Base-by-base conservation (phyloP, 352 stramenopile species). In the Blastocystis sp. region DNA sequence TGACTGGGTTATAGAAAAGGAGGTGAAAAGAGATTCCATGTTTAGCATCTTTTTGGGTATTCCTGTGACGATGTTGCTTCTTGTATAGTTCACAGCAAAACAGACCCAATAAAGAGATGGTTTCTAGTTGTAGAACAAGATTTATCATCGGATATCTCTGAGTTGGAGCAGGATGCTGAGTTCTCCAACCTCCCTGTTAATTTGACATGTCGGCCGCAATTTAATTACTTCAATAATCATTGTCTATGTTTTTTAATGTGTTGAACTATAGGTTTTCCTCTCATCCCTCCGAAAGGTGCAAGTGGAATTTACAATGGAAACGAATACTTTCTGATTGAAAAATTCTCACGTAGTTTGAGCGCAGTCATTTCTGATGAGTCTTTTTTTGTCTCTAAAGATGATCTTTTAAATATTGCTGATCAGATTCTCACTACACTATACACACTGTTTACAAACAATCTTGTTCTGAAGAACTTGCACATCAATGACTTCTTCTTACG, bases 151-250 rank as follows among this genome's bases (percentile, higher is more conserved):
- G 37, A 66, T 63, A 11, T 56, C 5, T 41, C 41, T 26, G 70
- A 80, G 15, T 45, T 37, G 23, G 47, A 84, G 5, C 7, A 15
- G 18, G 20, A n/a, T 68, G 37, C 26, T 37, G 73, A 84, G 64
- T 56, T 34, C 3, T 39, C n/a, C 15, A 20, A 53, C 9, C 53
- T 66, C 29, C 73, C 73, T 68, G 73, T 84, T 2, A 64, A 66
- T 66, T 45, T 84, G 29, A 26, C 29, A 13, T 69, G 73, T 37
- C n/a, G 20, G 26, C 73, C 73, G 4, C 13, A 47, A 11, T 84
- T 54, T 45, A 84, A 47, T n/a, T 84, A 84, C 29, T 84, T 69
- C 26, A 45, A 84, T n/a, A 66, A 39, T 68, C 73, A 84, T 43
- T 84, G 73, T 84, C 7, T n/a, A 13, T 29, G 26, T 9, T 20